Conservation (phyloP, 1,139 yeast genomes). For the Scheffersomyces cryptocercus region DNA sequence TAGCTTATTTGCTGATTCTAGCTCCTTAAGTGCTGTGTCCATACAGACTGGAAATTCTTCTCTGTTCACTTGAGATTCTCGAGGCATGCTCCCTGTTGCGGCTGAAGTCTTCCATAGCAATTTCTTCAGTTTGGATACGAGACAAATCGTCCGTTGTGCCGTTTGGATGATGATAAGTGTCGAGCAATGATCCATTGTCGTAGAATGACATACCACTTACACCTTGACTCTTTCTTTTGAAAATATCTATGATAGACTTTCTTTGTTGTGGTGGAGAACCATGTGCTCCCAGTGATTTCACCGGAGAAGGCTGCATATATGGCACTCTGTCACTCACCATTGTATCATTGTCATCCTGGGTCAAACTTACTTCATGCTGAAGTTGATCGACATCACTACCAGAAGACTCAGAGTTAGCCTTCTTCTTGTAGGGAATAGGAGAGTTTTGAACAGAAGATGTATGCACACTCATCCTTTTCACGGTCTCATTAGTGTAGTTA, state of each 20-base stretch:
- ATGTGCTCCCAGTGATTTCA: slow-evolving; percentile 6
- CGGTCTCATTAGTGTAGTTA: slow-evolving; percentile 23
- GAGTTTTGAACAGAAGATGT: slow-evolving; percentile 2
- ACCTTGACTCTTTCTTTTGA: slow-evolving; percentile 27
- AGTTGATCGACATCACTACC: slow-evolving; percentile 17
- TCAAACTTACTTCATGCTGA: neutral
- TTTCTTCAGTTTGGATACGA: slow-evolving; percentile 46
- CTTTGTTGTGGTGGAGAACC: slow-evolving; percentile 9
- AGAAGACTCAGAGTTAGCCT: slow-evolving; percentile 9
- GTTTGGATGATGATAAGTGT: slow-evolving; percentile 22
- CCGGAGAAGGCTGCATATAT: slow-evolving; percentile 1
- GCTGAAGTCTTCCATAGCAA: slow-evolving; percentile 48
- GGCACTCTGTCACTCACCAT: neutral
- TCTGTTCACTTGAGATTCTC: slow-evolving; percentile 28
- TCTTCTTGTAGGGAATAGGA: slow-evolving; percentile 5
- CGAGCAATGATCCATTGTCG: slow-evolving; percentile 34
- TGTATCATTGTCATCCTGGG: neutral
- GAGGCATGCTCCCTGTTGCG: slow-evolving; percentile 22
- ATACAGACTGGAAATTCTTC: slow-evolving; percentile 9
- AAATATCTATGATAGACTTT: slow-evolving; percentile 26
- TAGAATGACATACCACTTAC: slow-evolving; percentile 19
- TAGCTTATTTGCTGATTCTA: too few species aligned
- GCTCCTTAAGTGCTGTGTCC: too few species aligned
- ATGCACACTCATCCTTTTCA: slow-evolving; percentile 21
- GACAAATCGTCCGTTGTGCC: slow-evolving; percentile 7